Conservation (phyloP, 2,329 filamentous ascomycete genomes). For the Ophiostoma ulmi region DNA sequence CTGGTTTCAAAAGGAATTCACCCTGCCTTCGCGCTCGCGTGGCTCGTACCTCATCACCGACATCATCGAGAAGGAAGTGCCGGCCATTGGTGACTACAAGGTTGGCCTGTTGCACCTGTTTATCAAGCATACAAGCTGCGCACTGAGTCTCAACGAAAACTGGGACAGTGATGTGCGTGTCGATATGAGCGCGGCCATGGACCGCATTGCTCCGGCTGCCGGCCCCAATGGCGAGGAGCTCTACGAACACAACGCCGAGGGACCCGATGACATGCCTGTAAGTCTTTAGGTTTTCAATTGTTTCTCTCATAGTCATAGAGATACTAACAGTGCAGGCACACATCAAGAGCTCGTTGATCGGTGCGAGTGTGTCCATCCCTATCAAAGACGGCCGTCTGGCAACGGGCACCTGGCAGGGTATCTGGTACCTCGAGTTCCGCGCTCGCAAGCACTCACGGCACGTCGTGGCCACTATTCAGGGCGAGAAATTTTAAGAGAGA, state of each 20-base stretch:
- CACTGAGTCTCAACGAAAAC: slow-evolving; percentile 90
- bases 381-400: slow-evolving; percentile 78
- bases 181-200: slow-evolving; percentile 91
- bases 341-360: slow-evolving; percentile 84
- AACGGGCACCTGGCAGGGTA: slow-evolving; percentile 73
- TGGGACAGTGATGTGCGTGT: slow-evolving; percentile 75
- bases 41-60: slow-evolving; percentile 90
- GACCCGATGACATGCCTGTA: slow-evolving; percentile 88
- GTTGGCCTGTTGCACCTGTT: slow-evolving; percentile 84
- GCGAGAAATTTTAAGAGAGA: slow-evolving; percentile 52
- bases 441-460: slow-evolving; percentile 68
- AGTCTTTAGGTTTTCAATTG: neutral
- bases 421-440: slow-evolving; percentile 93
- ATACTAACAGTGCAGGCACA: slow-evolving; percentile 58
- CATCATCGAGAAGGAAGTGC: slow-evolving; percentile 62
- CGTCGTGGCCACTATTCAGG: slow-evolving; percentile 90
- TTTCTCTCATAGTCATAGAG: neutral
- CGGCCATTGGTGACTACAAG: slow-evolving; percentile 78
- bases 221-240: slow-evolving; percentile 67
- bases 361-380: slow-evolving; percentile 83
- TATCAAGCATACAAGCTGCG: slow-evolving; percentile 91
- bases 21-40: slow-evolving; percentile 67
- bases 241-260: slow-evolving; percentile 82
- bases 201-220: slow-evolving; percentile 75
- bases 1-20: slow-evolving; percentile 82